Evolutionary conservation across 139 green algal genomes (phyloP).

Genomic region (Spirogloea muscicola): DNA sequence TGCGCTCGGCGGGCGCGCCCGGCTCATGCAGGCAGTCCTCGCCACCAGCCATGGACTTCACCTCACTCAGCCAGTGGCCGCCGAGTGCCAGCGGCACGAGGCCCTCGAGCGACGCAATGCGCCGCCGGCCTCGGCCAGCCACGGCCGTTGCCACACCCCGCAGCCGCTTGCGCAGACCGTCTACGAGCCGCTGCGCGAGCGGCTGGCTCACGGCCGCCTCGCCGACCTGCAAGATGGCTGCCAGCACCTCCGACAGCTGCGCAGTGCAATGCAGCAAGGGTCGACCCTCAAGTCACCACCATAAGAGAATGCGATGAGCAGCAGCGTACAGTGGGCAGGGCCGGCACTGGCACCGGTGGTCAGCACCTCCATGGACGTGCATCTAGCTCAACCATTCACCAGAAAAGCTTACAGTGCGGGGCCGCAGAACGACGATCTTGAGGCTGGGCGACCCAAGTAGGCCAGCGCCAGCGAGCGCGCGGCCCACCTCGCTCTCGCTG

Average conservation of each 20-base stretch:
- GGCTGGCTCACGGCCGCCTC: constrained; percentile 57
- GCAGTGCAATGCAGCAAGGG: no score
- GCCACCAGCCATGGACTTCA: constrained; percentile 62
- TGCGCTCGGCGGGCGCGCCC: constrained; percentile 47
- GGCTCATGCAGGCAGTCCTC: constrained; percentile 51
- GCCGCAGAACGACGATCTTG: constrained; percentile 33
- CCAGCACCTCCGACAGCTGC: constrained; percentile 67
- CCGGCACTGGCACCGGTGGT: background rate
- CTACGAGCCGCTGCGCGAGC: constrained; percentile 59
- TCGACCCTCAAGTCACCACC: no score
- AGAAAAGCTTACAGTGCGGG: constrained; percentile 25
- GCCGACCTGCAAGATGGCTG: constrained; percentile 74
- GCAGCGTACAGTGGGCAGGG: background rate
- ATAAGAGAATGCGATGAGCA: no score
- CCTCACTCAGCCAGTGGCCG: constrained; percentile 66
- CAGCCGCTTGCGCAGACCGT: constrained; percentile 65
- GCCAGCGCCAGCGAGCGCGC: constrained; percentile 35
- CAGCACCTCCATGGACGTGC: background rate
- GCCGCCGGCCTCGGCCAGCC: constrained; percentile 44
- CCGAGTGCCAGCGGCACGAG: constrained; percentile 51
- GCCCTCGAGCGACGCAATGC: constrained; percentile 67
- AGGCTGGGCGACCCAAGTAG: constrained; percentile 8
- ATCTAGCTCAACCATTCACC: no score
- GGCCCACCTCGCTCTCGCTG: constrained; percentile 44
- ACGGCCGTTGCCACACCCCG: constrained; percentile 54